phyloP scores from a whole-genome alignment of 2,329 filamentous ascomycete genomes.

The Alternaria ventricosa region DNA sequence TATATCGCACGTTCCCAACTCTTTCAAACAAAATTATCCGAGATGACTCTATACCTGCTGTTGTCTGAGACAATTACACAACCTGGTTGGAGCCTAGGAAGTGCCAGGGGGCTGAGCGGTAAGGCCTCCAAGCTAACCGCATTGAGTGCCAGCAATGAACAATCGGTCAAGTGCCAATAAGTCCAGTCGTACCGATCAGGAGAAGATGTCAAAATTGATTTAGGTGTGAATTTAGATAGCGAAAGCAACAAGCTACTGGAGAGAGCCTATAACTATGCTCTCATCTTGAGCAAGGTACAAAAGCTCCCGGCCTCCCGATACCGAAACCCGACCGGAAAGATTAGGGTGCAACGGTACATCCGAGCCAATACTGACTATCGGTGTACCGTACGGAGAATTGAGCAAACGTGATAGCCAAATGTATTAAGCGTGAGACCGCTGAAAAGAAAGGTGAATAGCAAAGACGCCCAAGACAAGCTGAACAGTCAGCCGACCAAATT shows the following conservation, averaged over 20 bases:
- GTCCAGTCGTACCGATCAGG: not conserved
- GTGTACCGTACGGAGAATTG: not conserved
- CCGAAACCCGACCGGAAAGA: not conserved
- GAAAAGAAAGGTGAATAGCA: not conserved
- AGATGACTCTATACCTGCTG: not conserved
- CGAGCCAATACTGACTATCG: not conserved
- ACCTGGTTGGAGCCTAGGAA: not conserved
- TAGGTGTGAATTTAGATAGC: not conserved
- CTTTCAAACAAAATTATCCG: not conserved
- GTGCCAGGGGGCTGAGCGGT: not conserved
- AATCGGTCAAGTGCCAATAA: conserved; percentile 1
- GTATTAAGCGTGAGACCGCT: not conserved
- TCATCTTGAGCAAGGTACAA: not conserved
- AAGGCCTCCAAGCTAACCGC: conserved; percentile 3
- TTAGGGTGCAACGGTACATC: not conserved
- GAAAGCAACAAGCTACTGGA: not conserved
- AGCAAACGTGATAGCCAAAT: not conserved
- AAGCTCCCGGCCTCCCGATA: not conserved
- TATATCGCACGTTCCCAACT: not conserved
- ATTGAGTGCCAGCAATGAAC: not conserved
- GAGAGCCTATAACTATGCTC: not conserved
- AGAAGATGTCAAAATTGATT: not conserved
- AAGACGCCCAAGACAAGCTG: not conserved
- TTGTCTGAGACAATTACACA: not conserved
- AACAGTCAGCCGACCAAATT: not conserved